Conservation (phyloP, 371 early-diverging fungal genomes). For the Coemansia sp. region DNA sequence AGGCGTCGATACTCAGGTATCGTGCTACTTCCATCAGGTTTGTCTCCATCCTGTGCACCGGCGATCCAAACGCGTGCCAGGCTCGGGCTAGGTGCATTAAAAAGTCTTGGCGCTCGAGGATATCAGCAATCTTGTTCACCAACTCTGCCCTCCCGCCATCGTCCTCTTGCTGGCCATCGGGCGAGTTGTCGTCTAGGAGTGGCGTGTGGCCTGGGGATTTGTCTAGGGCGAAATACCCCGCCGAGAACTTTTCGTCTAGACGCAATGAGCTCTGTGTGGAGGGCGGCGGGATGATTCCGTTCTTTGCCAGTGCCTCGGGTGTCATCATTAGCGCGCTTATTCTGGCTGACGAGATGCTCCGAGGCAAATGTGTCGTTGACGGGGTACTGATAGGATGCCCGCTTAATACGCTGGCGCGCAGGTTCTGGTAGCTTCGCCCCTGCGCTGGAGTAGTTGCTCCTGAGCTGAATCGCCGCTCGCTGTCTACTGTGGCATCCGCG, state of each 20-base stretch:
- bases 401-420: no score
- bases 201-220: neutral
- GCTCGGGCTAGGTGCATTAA: conserved; percentile 68
- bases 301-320: conserved; percentile 29
- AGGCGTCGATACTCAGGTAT: conserved; percentile 66
- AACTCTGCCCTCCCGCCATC: conserved; percentile 18
- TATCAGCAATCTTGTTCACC: conserved; percentile 51
- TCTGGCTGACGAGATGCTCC: conserved; percentile 24
- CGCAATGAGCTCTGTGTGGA: conserved; percentile 30
- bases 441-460: neutral
- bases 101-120: conserved; percentile 63
- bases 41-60: conserved; percentile 65
- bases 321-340: conserved; percentile 38
- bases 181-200: neutral
- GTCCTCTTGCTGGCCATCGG: no score
- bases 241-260: conserved; percentile 7
- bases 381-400: no score
- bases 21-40: conserved; percentile 21
- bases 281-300: conserved; percentile 37
- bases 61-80: conserved; percentile 71
- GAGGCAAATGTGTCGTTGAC: no score
- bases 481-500: no score
- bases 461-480: no score
- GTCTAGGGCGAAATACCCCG: conserved; percentile 20
- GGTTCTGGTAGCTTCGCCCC: neutral